Base-by-base conservation (phyloP, 352 stramenopile genomes). In the Pythium sp. region DNA sequence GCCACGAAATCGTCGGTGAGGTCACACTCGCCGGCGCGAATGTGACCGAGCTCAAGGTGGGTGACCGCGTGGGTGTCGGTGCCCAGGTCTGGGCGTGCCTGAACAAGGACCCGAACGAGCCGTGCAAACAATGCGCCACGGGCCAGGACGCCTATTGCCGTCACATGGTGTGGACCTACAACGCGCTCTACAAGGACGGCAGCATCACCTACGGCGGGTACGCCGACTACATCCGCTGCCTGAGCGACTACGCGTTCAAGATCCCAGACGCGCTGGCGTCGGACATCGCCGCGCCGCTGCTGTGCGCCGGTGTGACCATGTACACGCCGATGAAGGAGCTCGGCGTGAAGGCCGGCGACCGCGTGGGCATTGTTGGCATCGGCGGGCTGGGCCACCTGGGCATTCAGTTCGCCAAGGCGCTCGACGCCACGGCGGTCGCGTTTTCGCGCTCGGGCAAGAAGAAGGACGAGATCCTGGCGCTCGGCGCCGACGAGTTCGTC, bases 381-480 rank as follows among this genome's bases (percentile, higher is more conserved):
- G 91, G 91, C 22, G 91, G 91, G 7, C 74, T 97, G 5, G 90
- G 90, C 30, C 91, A 97, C 73, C 72, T 97, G 59, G 89, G 67
- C 14, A 76, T 97, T 57, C 93, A 97, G 71, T 89, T 96, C n/a
- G 49, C 49, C 49, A 56, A 56, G 49, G 49, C 49, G 20, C 20
- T 56, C 20, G 49, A 81, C 22, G 75, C 72, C 12, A 72, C 79
- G 4, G 67, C 87, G 1, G 78, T 86, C 12, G 86, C 89, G 3
- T 79, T 97, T 64, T 93, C 82, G 14, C 36, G 36, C 36, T 43
- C 36, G 36, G 36, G 36, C 36, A 43, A 43, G 36, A 43, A 43
- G 36, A 43, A 43, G 36, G 36, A 43, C 36, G 36, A 43, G 36
- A 81, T 81, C 12, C 58, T 67, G 20, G 62, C 72, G 15, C 77